Evolutionary conservation across 2,329 filamentous ascomycete species (phyloP), one percentile per base, ranked within the genome.

Genomic region (Alternaria postmessia): DNA sequence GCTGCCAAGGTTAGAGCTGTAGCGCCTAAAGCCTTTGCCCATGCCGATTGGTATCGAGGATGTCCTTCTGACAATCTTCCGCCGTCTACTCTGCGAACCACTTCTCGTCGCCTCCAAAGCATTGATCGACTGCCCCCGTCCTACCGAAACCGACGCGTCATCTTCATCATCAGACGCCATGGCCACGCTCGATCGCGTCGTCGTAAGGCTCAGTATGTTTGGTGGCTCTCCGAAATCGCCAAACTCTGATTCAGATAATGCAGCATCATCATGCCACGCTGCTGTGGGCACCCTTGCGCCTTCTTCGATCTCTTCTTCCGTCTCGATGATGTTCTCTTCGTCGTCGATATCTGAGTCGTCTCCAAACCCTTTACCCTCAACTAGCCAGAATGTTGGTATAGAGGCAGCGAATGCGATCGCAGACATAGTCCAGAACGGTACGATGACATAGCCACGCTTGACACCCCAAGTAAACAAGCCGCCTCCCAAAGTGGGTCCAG

Each of bases 401-500:
- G 87, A 87, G 18, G 91, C 91, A 2, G 93, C 48, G 0, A 86
- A 62, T 0, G 88, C 86, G 44, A 96, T 81, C 0, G 81, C 68
- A 0, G 87, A 85, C n/a, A 97, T 82, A 4, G 90, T 83, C 88
- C 91, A 96, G 86, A 92, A 97, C 0, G 94, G 90, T 0, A 91
- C 81, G 52, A 96, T 87, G 30, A 95, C 84, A 73, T 92, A 94
- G 0, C 92, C 92, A 30, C 84, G 81, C 69, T 91, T 87, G 1
- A 93, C 88, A 1, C 94, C 94, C 80, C 87, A 88, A 0, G 88
- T 90, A 73, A 97, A 97, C 0, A 89, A 83, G 1, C 84, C 80
- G 0, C 94, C 94, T 0, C 88, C 86, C 34, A 90, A 77, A 0
- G 91, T 91, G 0, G 95, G 94, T 0, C 95, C 95, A 0, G 86